Evolutionary conservation across 2,329 filamentous ascomycete species (phyloP).

Genomic region (Talaromyces sp.): DNA sequence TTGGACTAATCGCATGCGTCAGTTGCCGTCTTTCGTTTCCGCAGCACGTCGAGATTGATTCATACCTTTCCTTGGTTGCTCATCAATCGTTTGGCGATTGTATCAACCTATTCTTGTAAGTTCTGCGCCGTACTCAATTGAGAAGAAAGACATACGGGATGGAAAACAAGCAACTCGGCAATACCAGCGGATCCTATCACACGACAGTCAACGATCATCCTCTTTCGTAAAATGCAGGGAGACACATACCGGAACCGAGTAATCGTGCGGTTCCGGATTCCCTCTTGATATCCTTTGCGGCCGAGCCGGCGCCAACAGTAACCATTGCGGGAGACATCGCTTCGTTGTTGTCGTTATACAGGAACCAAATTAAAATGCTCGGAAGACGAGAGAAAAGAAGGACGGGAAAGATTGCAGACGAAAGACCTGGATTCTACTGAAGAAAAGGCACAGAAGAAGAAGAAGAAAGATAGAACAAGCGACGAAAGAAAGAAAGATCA

Average conservation of each 20-base stretch:
- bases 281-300: constrained; percentile 66
- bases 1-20: constrained; percentile 47
- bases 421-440: neutral
- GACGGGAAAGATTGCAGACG: neutral
- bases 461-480: neutral
- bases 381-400: neutral
- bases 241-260: constrained; percentile 75
- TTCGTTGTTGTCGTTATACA: neutral
- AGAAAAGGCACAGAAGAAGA: neutral
- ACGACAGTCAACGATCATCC: neutral
- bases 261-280: constrained; percentile 88
- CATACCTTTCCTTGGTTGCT: constrained; percentile 81
- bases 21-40: neutral
- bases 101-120: constrained; percentile 71
- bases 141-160: constrained; percentile 59
- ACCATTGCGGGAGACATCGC: constrained; percentile 56
- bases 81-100: constrained; percentile 98
- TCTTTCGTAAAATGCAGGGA: neutral
- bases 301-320: constrained; percentile 38
- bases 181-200: constrained; percentile 80
- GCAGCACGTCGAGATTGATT: neutral
- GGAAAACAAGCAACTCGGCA: constrained; percentile 88
- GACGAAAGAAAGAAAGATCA: neutral
- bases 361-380: neutral
- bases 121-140: neutral